These are phyloP conservation scores for Centaurea solstitialis DNA, from an alignment of 129 eudicot species.

Conservation along the genomic window DNA sequence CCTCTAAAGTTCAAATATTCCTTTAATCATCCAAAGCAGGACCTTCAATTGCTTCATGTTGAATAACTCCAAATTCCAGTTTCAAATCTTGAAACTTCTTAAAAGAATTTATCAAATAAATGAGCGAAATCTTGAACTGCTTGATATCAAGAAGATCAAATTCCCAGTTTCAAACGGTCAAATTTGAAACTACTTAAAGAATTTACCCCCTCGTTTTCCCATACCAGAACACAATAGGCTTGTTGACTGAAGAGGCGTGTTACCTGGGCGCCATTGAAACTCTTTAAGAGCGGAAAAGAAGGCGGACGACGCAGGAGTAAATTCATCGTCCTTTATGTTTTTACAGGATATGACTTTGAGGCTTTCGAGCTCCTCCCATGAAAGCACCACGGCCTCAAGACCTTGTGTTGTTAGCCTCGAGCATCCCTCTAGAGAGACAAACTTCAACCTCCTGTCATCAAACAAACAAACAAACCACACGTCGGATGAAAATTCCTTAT, in stretches of 20 bases:
- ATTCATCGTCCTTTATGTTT: slow-evolving; percentile 61
- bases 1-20: not conserved
- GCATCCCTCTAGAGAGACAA: slow-evolving; percentile 73
- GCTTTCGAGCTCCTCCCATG: slow-evolving; percentile 72
- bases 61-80: slow-evolving; percentile 13
- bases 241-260: slow-evolving; percentile 49
- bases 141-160: not conserved
- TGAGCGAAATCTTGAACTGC: slow-evolving; percentile 5
- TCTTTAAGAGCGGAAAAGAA: slow-evolving; percentile 70
- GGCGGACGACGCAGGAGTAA: slow-evolving; percentile 47
- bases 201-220: slow-evolving; percentile 70
- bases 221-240: slow-evolving; percentile 63
- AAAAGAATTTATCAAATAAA: slow-evolving; percentile 15
- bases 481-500: not conserved
- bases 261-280: slow-evolving; percentile 80
- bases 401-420: slow-evolving; percentile 66
- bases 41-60: slow-evolving; percentile 14
- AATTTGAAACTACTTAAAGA: slow-evolving; percentile 59
- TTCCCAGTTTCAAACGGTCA: slow-evolving; percentile 25
- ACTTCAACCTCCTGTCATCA: slow-evolving; percentile 53
- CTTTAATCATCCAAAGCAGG: slow-evolving; percentile 12
- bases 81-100: slow-evolving; percentile 15
- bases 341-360: slow-evolving; percentile 71
- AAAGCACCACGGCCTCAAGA: slow-evolving; percentile 54
- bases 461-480: slow-evolving; percentile 3